Base-by-base conservation (phyloP, 345 rosid species). In the Eucalyptus rudis region DNA sequence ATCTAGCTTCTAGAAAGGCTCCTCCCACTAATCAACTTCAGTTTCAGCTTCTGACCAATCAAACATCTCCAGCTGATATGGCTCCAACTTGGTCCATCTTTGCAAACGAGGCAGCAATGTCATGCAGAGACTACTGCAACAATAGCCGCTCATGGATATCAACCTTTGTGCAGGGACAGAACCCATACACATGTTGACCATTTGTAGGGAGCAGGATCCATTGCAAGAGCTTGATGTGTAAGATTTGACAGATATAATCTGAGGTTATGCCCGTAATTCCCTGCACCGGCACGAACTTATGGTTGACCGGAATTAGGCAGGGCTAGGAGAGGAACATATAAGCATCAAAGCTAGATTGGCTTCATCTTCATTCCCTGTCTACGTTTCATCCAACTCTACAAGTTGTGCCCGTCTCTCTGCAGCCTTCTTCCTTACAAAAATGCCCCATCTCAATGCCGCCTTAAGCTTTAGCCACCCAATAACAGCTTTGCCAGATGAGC, bases 371-470 rank as follows among this genome's bases (percentile, higher is more conserved):
- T 76, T 40, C 47, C 84, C 22, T 76, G 29, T 40, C 84, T 85
- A 87, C 22, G 85, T 89, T 79, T 94, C 94, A 31, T 98, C 99
- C 88, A 97, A 91, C 92, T 98, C 96, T 29, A 96, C 96, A 62
- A 98, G 95, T 89, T 94, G 97, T 0, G 99, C 99, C 36, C 99
- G 94, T 91, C 96, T 94, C 94, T 98, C 99, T 6, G 99, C 99
- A 3, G 98, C 99, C 91, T 95, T 96, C 92, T 96, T 95, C 91
- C 97, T 92, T 50, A 96, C 91, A 89, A 98, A 98, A 91, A 97
- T 94, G 5, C 99, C 99, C 99, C 99, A 98, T 89, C 99, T 94
- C 90, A 98, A 95, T 29, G 99, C 99, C 13, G 99, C 99, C 93
- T 98, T 98, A 93, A 98, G 94, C 96, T 98, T 98, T 80, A 98